phyloP scores from a whole-genome alignment of 2,329 filamentous ascomycete species.

The Fusarium longipes region DNA sequence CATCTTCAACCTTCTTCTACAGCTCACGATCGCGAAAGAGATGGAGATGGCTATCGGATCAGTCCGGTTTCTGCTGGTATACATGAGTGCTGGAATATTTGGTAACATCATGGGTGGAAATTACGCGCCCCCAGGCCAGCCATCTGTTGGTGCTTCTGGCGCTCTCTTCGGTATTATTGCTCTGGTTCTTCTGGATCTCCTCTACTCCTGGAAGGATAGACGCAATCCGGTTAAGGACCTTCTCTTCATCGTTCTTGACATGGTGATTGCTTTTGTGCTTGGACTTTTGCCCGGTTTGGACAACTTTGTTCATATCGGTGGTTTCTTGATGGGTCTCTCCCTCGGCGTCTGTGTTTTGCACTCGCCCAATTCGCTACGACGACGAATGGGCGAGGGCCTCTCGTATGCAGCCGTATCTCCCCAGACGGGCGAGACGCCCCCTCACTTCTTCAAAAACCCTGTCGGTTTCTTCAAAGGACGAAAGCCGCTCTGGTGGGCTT shows the following conservation, averaged over 20 bases:
- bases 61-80: constrained; percentile 88
- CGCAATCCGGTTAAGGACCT: constrained; percentile 82
- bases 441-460: constrained; percentile 70
- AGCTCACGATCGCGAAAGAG: constrained; percentile 88
- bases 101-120: constrained; percentile 96
- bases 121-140: constrained; percentile 82
- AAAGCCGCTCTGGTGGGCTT: constrained; percentile 95
- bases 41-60: constrained; percentile 93
- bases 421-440: constrained; percentile 59
- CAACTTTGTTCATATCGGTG: constrained; percentile 97
- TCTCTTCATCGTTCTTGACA: constrained; percentile 86
- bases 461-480: constrained; percentile 89
- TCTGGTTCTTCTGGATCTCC: constrained; percentile 84
- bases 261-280: constrained; percentile 90
- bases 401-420: constrained; percentile 77
- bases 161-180: constrained; percentile 92
- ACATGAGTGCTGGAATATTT: constrained; percentile 91
- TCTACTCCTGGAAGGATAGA: constrained; percentile 92
- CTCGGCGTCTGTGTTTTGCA: constrained; percentile 89
- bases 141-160: constrained; percentile 90
- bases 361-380: constrained; percentile 83
- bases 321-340: constrained; percentile 90
- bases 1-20: constrained; percentile 92
- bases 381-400: constrained; percentile 76
- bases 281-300: constrained; percentile 92